Base-by-base conservation (phyloP, 306 rosid genomes). In the Dryas octopetala region DNA sequence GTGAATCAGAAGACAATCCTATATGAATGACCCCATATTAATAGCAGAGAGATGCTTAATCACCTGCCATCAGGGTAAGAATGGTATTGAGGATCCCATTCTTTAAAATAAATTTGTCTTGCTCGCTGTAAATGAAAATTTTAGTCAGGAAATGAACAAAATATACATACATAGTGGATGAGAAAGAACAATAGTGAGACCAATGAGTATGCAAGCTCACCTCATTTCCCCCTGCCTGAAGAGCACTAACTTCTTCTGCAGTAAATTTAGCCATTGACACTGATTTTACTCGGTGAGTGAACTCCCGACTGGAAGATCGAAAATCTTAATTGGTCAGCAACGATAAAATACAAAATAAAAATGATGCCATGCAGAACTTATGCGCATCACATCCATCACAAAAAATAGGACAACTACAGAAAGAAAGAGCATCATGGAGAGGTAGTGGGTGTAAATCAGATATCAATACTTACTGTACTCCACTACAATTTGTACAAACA, bases 151-250 rank as follows among this genome's bases (percentile, higher is more conserved):
- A 7, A 66, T 47, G 16, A 60, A 47, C 74, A 52, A 81, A 48
- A 57, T 49, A 48, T 61, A 75, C 5, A 46, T 44, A 50, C 46
- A 55, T 59, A 10, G 45, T 23, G 23, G 41, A 61, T 4, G 67
- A 68, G 38, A 73, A 75, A 19, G 68, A 66, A 64, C 40, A 16
- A 9, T 28, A 23, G 49, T 40, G 60, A 64, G 54, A 58, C 48
- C 3, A 55, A 49, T 9, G 17, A 55, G 60, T 61, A 46, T 52
- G 66, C 38, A 62, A 76, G 70, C 83, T 68, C 50, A 95, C 99
- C 88, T 89, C 93, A 84, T 95, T 95, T 32, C 99, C 99, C n/a
- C 96, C 97, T 10, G 89, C 84, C 81, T 92, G 93, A 79, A 92
- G 96, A 69, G 97, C 89, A 73, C 60, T 54, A 19, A 90, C 97